A percentile compares a stretch with the other conserved stretches of the same genome.
These are phyloP conservation scores for Fusarium udum DNA, from an alignment of 2,329 filamentous ascomycete genomes.

Conservation along the genomic window DNA sequence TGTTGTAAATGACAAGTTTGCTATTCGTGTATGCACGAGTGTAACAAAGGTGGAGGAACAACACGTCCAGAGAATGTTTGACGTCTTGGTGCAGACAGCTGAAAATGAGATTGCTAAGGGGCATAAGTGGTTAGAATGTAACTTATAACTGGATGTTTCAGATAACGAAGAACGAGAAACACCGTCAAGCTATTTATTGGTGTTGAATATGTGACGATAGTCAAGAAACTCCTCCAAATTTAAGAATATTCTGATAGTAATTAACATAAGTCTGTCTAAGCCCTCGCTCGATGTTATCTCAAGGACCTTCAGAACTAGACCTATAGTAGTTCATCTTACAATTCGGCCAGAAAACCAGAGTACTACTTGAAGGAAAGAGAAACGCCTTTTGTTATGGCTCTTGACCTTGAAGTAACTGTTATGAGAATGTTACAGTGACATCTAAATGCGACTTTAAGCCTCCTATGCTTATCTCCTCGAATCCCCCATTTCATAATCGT, in stretches of 20 bases:
- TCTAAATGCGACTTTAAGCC: slow-evolving; percentile 2
- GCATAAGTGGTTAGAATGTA: not conserved
- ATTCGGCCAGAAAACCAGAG: too few species aligned
- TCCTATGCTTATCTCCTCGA: not conserved
- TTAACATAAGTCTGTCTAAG: not conserved
- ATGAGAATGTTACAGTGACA: not conserved
- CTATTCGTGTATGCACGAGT: slow-evolving; percentile 83
- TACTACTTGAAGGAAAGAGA: not conserved
- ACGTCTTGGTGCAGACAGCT: slow-evolving; percentile 72
- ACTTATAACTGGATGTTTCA: not conserved
- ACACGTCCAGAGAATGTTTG: slow-evolving; percentile 78
- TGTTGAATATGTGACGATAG: too few species aligned
- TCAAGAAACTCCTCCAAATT: not conserved
- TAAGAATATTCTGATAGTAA: too few species aligned
- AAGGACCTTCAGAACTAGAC: not conserved
- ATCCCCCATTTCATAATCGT: not conserved
- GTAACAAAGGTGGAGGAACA: slow-evolving; percentile 74
- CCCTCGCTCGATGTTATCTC: not conserved
- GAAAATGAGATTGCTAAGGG: slow-evolving; percentile 50
- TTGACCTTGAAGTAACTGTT: not conserved
- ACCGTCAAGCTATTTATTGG: not conserved
- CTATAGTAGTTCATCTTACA: too few species aligned
- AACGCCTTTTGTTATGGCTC: not conserved
- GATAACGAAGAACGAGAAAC: not conserved
- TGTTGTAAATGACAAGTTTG: slow-evolving; percentile 76